These are phyloP conservation scores for Chaetoceros tenuissimus DNA, from an alignment of 108 stramenopile species.

Conservation along the genomic window DNA sequence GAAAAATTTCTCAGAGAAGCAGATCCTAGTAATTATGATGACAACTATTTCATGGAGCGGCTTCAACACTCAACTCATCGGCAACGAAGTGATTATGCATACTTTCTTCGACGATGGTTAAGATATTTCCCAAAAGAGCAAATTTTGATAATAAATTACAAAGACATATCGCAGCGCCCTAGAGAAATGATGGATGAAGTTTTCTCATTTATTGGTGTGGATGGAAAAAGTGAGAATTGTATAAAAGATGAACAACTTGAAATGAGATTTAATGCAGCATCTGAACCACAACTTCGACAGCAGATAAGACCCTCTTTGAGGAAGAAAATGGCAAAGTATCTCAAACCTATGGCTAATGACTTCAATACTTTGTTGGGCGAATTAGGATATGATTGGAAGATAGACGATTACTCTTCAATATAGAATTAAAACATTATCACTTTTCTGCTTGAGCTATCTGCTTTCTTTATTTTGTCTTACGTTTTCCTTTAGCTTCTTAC, in stretches of 20 bases:
- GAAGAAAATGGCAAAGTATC: slow-evolving; percentile 29
- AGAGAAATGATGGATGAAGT: slow-evolving; percentile 18
- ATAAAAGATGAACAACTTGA: slow-evolving; percentile 22
- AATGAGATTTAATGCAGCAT: slow-evolving; percentile 26
- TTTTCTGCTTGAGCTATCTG: background rate
- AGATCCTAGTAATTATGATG: slow-evolving; percentile 19
- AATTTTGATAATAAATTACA: slow-evolving; percentile 31
- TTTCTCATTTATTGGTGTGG: slow-evolving; percentile 31
- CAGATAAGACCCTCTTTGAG: slow-evolving; percentile 20
- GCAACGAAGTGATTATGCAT: slow-evolving; percentile 24
- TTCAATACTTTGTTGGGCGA: slow-evolving; percentile 34
- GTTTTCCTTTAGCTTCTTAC: background rate
- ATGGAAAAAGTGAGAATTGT: slow-evolving; percentile 17
- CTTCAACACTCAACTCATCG: slow-evolving; percentile 18
- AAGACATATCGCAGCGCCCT: slow-evolving; percentile 26
- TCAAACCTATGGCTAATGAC: slow-evolving; percentile 18
- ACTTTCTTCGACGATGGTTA: slow-evolving; percentile 24
- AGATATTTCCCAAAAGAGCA: slow-evolving; percentile 23
- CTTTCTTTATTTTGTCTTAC: background rate
- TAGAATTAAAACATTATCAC: background rate
- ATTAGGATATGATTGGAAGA: slow-evolving; percentile 26
- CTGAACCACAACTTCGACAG: background rate
- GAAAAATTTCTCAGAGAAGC: slow-evolving; percentile 20
- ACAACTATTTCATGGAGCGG: slow-evolving; percentile 35
- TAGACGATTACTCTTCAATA: slow-evolving; percentile 24